Conservation (phyloP, 176 grass and related monocot genomes). For the Aegilops tauschii region DNA sequence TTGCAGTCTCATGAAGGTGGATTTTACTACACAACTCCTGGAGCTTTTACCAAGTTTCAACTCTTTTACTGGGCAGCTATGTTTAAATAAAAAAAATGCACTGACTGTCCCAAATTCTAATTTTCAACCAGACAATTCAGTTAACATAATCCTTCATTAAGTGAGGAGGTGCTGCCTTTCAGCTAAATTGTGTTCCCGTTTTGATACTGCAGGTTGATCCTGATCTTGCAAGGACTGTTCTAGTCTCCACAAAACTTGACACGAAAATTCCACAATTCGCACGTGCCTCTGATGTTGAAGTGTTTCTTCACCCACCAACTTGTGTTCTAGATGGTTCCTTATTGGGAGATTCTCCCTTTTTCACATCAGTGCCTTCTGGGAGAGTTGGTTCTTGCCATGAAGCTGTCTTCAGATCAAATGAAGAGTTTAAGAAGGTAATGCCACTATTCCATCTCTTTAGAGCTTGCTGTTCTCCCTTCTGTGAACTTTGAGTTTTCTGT, state of each 20-base stretch:
- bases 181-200: constrained; percentile 14
- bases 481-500: constrained; percentile 13
- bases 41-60: not conserved
- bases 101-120: not conserved
- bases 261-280: constrained; percentile 96
- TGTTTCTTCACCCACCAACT: constrained; percentile 82
- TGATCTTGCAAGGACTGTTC: constrained; percentile 88
- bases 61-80: not conserved
- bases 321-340: constrained; percentile 77
- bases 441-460: not conserved
- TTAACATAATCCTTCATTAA: not conserved
- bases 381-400: constrained; percentile 85
- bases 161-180: not conserved
- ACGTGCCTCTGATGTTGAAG: constrained; percentile 87
- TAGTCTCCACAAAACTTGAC: constrained; percentile 93
- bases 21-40: not conserved
- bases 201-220: constrained; percentile 69
- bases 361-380: constrained; percentile 94
- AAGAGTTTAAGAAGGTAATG: constrained; percentile 89
- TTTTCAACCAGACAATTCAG: not conserved
- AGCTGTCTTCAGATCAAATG: constrained; percentile 82
- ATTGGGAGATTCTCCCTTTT: constrained; percentile 83
- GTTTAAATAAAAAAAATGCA: not conserved
- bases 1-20: not conserved
- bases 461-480: not conserved